Evolutionary conservation across 371 early-diverging fungal species (phyloP).

Genomic region (Mucor racemosus): DNA sequence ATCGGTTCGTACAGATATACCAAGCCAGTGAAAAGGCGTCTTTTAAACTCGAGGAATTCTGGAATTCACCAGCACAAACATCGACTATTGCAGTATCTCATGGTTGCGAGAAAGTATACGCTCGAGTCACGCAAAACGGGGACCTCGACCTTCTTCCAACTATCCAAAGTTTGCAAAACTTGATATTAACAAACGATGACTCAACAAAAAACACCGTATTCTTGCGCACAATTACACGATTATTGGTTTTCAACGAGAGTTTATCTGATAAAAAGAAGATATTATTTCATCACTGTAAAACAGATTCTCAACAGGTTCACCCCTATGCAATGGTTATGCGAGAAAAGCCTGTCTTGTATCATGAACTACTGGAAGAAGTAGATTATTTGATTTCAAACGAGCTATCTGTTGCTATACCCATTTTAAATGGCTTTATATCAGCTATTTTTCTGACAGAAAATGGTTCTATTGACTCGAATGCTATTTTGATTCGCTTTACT

Average conservation of each 20-base stretch:
- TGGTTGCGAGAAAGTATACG: slow-evolving; percentile 37
- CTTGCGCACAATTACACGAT: slow-evolving; percentile 27
- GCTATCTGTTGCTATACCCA: neutral
- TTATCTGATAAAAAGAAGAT: neutral
- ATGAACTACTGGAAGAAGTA: slow-evolving; percentile 28
- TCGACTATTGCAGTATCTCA: slow-evolving; percentile 44
- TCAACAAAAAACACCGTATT: slow-evolving; percentile 26
- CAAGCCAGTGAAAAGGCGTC: slow-evolving; percentile 20
- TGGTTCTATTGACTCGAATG: slow-evolving; percentile 6
- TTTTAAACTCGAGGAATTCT: slow-evolving; percentile 17
- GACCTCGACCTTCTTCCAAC: slow-evolving; percentile 16
- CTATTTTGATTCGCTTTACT: slow-evolving; percentile 25
- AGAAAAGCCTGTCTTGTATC: slow-evolving; percentile 33
- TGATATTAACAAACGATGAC: slow-evolving; percentile 27
- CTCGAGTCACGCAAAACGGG: slow-evolving; percentile 8
- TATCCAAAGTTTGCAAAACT: slow-evolving; percentile 35
- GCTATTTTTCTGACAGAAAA: slow-evolving; percentile 24
- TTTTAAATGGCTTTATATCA: slow-evolving; percentile 20
- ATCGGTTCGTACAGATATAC: slow-evolving; percentile 48
- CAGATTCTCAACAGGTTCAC: slow-evolving; percentile 11
- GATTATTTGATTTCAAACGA: slow-evolving; percentile 26
- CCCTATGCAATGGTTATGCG: slow-evolving; percentile 35
- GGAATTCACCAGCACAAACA: slow-evolving; percentile 27
- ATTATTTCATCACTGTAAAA: slow-evolving; percentile 13
- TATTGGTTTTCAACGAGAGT: slow-evolving; percentile 26